These are phyloP conservation scores for Puccinia polysora DNA, from an alignment of 1,284 basidiomycete species.

Conservation along the genomic window DNA sequence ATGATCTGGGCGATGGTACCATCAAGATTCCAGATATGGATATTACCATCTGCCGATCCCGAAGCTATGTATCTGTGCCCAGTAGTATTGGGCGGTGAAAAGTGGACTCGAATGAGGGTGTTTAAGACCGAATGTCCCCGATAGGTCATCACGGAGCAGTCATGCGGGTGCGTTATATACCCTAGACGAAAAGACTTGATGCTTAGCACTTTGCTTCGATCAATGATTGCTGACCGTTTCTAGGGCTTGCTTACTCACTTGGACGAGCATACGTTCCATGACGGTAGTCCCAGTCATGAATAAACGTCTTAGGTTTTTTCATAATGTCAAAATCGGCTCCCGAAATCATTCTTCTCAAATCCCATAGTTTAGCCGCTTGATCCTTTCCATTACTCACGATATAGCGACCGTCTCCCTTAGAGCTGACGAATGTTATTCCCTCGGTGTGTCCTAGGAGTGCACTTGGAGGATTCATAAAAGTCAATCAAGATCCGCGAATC, in stretches of 20 bases:
- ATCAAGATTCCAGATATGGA: slow-evolving; percentile 88
- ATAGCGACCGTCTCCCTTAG: slow-evolving; percentile 78
- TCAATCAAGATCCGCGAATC: slow-evolving; percentile 56
- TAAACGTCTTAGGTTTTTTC: slow-evolving; percentile 59
- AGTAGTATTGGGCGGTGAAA: slow-evolving; percentile 84
- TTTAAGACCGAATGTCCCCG: slow-evolving; percentile 85
- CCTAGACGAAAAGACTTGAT: neutral
- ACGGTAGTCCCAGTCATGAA: slow-evolving; percentile 73
- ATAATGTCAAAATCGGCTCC: slow-evolving; percentile 63
- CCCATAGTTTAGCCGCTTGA: slow-evolving; percentile 86
- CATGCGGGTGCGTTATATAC: slow-evolving; percentile 61
- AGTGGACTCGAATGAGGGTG: slow-evolving; percentile 92
- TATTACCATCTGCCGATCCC: slow-evolving; percentile 60
- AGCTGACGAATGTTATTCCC: slow-evolving; percentile 53
- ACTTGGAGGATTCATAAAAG: neutral
- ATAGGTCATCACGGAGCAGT: slow-evolving; percentile 93
- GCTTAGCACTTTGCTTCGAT: neutral
- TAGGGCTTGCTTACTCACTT: slow-evolving; percentile 8
- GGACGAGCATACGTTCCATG: slow-evolving; percentile 52
- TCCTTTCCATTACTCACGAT: slow-evolving; percentile 97
- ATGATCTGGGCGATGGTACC: slow-evolving; percentile 76
- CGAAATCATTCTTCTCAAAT: slow-evolving; percentile 83
- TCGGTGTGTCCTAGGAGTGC: neutral
- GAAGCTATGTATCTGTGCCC: slow-evolving; percentile 90
- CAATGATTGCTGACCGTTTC: neutral